Base-by-base conservation (phyloP, 495 filamentous ascomycete genomes). In the Penicillium goetzii region DNA sequence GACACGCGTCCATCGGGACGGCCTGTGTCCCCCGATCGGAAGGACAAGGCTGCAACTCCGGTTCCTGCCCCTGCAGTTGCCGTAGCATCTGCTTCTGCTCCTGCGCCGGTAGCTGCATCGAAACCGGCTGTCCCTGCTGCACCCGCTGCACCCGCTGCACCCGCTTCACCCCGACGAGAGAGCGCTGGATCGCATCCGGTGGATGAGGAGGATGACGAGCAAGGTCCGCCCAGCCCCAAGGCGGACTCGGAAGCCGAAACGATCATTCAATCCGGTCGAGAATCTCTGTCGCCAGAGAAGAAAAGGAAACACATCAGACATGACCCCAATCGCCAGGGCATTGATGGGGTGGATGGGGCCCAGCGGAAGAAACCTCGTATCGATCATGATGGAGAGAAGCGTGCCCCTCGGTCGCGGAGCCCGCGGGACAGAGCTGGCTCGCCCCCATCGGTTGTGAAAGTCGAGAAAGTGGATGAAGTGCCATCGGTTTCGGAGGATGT, bases 231-330 rank as follows among this genome's bases (percentile, higher is more conserved):
- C 21, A 80, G 79, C 59, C 75, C 78, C 60, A 80, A 74, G 72
- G 80, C 78, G 56, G 89, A 92, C 70, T 92, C 90, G 14, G 90
- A 93, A 73, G 90, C 90, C 60, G 90, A 92, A 76, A 93, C 90
- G 7, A 90, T 92, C 62, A 89, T 92, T 50, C 80, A 92, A 25
- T 86, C 88, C 23, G 89, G 88, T 41, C 90, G 90, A 60, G 86
- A 91, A 68, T 87, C 87, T 45, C 72, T 87, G 67, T 88, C 88
- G 25, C 86, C 87, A 2, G 86, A 88, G 59, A 90, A 90, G 72
- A 82, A 83, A 62, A 83, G 85, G 33, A 91, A 91, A 74, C 73
- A 75, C 56, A 88, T 92, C 70, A 88, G 89, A 66, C 85, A 90
- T 73, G 88, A 90, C 70, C 73, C 76, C 50, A 70, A 72, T 69